Evolutionary conservation across 108 stramenopile genomes (phyloP).

Genomic region (Phaeodactylum tricornutum): DNA sequence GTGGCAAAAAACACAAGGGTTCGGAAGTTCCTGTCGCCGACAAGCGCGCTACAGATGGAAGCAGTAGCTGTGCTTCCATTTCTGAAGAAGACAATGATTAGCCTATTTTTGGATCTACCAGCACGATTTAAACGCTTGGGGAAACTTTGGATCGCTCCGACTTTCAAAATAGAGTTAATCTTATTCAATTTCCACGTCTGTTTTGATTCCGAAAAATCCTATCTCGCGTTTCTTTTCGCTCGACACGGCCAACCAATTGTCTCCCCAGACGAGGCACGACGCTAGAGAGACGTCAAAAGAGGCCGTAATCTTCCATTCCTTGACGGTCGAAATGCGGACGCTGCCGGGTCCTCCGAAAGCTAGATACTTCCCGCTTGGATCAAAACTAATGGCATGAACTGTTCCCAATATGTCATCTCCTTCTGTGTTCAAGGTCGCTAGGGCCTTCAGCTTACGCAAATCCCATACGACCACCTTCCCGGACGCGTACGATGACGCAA

Average conservation of each 20-base stretch:
- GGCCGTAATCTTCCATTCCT: conserved; percentile 57
- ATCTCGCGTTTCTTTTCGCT: not conserved
- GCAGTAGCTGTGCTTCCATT: no score
- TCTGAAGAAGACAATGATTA: no score
- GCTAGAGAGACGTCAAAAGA: not conserved
- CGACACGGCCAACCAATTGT: not conserved
- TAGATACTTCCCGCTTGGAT: conserved; percentile 55
- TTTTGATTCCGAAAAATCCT: not conserved
- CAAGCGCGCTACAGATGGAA: no score
- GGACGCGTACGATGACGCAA: conserved; percentile 36
- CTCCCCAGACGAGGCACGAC: not conserved
- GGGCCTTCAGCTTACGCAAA: conserved; percentile 66
- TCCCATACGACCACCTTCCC: conserved; percentile 68
- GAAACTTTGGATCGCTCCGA: no score
- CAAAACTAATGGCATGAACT: conserved; percentile 38
- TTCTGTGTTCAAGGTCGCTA: conserved; percentile 24
- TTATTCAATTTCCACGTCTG: no score
- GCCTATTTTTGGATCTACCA: no score
- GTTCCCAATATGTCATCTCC: conserved; percentile 11
- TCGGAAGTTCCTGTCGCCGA: no score
- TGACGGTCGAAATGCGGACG: conserved; percentile 46
- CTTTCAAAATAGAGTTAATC: no score
- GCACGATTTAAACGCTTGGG: no score
- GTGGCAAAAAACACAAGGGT: no score
- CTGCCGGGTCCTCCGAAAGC: conserved; percentile 48